phyloP scores from a whole-genome alignment of 1,139 yeast genomes.

The Debaryomyces psychrophilus region DNA sequence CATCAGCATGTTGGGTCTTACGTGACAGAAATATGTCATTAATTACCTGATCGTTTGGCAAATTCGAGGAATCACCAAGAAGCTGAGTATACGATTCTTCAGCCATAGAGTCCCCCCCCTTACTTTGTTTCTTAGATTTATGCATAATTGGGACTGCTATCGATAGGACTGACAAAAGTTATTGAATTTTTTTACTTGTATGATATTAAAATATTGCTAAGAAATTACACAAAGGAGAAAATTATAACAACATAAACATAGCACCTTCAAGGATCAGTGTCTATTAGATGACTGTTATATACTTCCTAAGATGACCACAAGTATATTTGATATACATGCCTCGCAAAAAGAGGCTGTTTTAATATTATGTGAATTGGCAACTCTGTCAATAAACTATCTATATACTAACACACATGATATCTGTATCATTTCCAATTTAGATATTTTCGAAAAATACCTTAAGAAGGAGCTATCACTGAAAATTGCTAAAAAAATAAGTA shows the following conservation, averaged over 20 bases:
- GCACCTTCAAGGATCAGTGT: background rate
- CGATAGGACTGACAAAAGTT: background rate
- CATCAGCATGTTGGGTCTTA: slow-evolving; percentile 73
- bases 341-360: slow-evolving; percentile 6
- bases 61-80: slow-evolving; percentile 20
- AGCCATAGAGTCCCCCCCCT: slow-evolving; percentile 8
- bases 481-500: slow-evolving; percentile 13
- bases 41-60: slow-evolving; percentile 40
- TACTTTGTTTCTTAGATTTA: slow-evolving; percentile 4
- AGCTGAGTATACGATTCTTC: slow-evolving; percentile 23
- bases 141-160: slow-evolving; percentile 5
- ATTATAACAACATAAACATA: background rate
- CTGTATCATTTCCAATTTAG: slow-evolving; percentile 26
- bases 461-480: slow-evolving; percentile 16
- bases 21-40: slow-evolving; percentile 44
- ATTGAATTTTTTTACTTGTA: background rate
- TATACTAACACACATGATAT: slow-evolving; percentile 19
- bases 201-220: background rate
- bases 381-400: slow-evolving; percentile 16
- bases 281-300: background rate
- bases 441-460: slow-evolving; percentile 24
- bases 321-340: slow-evolving; percentile 1
- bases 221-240: slow-evolving; percentile 3
- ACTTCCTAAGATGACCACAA: slow-evolving; percentile 1
- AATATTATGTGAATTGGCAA: slow-evolving; percentile 3